phyloP scores from a whole-genome alignment of 106 monocot species.

The Dactylorhiza incarnata region DNA sequence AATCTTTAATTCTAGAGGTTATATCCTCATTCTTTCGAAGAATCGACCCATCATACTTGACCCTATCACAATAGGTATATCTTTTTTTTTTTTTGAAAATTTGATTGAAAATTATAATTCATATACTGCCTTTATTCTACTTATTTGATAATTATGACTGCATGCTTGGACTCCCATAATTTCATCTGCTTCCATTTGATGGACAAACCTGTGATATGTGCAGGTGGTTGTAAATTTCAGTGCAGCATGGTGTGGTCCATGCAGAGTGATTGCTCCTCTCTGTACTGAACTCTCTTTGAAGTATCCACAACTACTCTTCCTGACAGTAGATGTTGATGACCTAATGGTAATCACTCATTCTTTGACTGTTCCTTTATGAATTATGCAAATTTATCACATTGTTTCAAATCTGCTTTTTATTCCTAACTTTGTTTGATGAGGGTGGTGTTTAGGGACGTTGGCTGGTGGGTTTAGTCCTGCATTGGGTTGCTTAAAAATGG shows the following conservation, averaged over 20 bases:
- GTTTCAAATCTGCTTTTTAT: not conserved
- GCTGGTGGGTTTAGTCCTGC: no score
- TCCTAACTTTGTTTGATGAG: not conserved
- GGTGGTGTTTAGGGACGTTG: not conserved
- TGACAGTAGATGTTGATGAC: slow-evolving; percentile 63
- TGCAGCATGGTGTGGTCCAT: slow-evolving; percentile 82
- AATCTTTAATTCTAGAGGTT: no score
- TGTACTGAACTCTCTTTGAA: slow-evolving; percentile 60
- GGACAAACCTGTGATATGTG: not conserved
- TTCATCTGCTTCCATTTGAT: slow-evolving; percentile 1
- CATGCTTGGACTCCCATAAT: no score
- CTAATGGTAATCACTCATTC: slow-evolving; percentile 28
- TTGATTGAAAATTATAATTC: no score
- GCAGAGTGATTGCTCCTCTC: slow-evolving; percentile 45
- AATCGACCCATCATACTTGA: no score
- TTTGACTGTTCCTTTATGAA: not conserved
- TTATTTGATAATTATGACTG: not conserved
- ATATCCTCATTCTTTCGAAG: no score
- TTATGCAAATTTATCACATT: not conserved
- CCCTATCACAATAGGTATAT: no score
- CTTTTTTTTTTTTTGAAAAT: no score
- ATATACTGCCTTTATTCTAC: no score
- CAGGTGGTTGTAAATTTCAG: slow-evolving; percentile 84
- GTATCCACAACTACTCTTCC: slow-evolving; percentile 48
- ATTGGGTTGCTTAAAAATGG: no score